Evolutionary conservation across 140 eudicot species (phyloP), one percentile per base, ranked within the genome.

Genomic region (Ambrosia hybrid): DNA sequence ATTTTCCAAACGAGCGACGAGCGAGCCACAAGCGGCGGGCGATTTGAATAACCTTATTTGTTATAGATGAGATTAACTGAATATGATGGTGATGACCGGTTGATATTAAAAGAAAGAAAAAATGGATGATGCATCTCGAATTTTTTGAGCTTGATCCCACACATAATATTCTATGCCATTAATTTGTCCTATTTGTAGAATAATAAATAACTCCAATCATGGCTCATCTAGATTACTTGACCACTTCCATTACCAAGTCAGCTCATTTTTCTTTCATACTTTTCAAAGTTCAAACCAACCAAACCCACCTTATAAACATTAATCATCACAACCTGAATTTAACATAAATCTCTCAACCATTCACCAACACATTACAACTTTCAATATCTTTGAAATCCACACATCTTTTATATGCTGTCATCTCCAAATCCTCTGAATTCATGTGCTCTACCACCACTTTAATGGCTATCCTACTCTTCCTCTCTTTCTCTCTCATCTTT

Each of bases 401-500:
- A 75, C n/a, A 46, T 51, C 66, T 8, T 51, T 5, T 45, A 14
- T 15, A 76, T 46, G 55, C 63, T 59, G 58, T 59, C 80, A 48
- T 21, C 43, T 57, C 41, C 69, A 60, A 51, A 51, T 72, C 3
- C 68, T 26, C 49, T 48, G 63, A 65, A 59, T 1, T 16, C 41
- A 84, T 84, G 77, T 62, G 9, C 17, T 57, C 52, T 38, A 49
- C 48, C 52, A 15, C 43, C 52, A 43, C 30, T 12, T 49, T 12
- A 21, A 70, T 76, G 57, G 70, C 56, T 30, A n/a, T 61, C 9
- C 73, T 78, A 13, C 45, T 73, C 41, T 73, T 72, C 48, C 55
- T 83, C 9, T 69, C 45, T 39, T 81, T 76, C 36, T 70, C 69
- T 65, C 71, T 79, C 53, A 62, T 51, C 71, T 4, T 67, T 49